Percentiles rank a stretch among this genome's conserved stretches.
Evolutionary conservation across 2,329 filamentous ascomycete genomes (phyloP).

Genomic region (Aureobasidium melanogenum): DNA sequence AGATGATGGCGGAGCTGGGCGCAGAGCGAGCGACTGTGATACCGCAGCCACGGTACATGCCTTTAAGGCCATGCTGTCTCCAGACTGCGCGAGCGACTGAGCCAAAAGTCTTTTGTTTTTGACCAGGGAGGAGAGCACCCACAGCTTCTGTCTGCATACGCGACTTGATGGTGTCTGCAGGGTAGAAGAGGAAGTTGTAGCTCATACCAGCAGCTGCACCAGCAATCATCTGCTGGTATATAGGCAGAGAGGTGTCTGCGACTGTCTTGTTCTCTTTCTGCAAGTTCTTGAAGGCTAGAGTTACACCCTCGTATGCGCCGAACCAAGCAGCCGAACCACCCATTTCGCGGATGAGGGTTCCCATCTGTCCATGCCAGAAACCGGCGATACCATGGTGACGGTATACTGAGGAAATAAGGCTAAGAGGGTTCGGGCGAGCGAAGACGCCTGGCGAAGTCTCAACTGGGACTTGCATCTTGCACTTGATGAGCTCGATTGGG

Average conservation of each 20-base stretch:
- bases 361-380: constrained; percentile 92
- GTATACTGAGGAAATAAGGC: constrained; percentile 71
- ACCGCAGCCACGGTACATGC: constrained; percentile 87
- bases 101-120: constrained; percentile 56
- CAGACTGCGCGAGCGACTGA: constrained; percentile 66
- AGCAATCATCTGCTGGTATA: constrained; percentile 81
- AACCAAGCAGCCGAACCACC: constrained; percentile 95
- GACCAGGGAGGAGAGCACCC: constrained; percentile 39
- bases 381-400: constrained; percentile 72
- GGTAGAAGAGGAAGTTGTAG: constrained; percentile 97
- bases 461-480: constrained; percentile 75
- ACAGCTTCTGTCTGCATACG: constrained; percentile 82
- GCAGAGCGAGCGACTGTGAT: constrained; percentile 83
- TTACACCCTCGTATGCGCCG: constrained; percentile 74
- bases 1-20: constrained; percentile 96
- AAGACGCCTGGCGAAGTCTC: constrained; percentile 24
- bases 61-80: constrained; percentile 69
- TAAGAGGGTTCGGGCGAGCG: constrained; percentile 52
- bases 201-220: constrained; percentile 83
- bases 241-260: constrained; percentile 49
- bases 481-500: constrained; percentile 94
- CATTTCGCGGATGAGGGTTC: constrained; percentile 87
- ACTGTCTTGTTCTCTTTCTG: constrained; percentile 23
- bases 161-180: constrained; percentile 94
- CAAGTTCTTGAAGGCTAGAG: constrained; percentile 54